Evolutionary conservation across 2,329 filamentous ascomycete species (phyloP).

Genomic region (Didymella segeticola): DNA sequence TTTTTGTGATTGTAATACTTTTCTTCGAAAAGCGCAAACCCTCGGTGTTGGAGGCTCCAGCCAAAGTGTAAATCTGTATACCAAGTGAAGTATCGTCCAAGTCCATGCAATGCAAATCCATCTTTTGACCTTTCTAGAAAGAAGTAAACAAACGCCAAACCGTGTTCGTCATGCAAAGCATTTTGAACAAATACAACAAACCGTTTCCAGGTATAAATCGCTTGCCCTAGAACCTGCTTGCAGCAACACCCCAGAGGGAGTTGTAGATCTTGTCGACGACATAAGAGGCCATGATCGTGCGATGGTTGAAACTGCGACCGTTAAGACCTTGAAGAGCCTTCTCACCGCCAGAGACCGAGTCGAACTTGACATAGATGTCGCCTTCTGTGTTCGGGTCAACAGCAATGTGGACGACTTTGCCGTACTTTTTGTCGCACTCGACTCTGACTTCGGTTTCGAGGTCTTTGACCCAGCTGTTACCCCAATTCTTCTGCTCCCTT

Average conservation of each 20-base stretch:
- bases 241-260: constrained; percentile 69
- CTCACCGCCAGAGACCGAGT: constrained; percentile 91
- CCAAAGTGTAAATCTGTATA: constrained; percentile 1
- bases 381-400: constrained; percentile 92
- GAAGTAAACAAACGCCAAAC: constrained; percentile 1
- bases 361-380: constrained; percentile 98
- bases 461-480: constrained; percentile 78
- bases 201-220: constrained; percentile 12
- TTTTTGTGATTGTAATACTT: not conserved
- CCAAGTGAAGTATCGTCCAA: constrained; percentile 7
- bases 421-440: constrained; percentile 95
- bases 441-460: constrained; percentile 90
- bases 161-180: constrained; percentile 12
- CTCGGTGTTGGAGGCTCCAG: not conserved
- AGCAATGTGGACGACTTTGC: constrained; percentile 95
- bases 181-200: constrained; percentile 21
- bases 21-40: not conserved
- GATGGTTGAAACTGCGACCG: constrained; percentile 91
- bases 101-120: not conserved
- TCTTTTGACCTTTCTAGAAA: constrained; percentile 1
- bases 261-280: constrained; percentile 99
- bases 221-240: constrained; percentile 33
- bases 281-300: constrained; percentile 90
- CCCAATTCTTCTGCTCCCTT: constrained; percentile 37
- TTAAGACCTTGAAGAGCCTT: constrained; percentile 98